Evolutionary conservation across 345 rosid genomes (phyloP).

Genomic region (Eucalyptus victrix): DNA sequence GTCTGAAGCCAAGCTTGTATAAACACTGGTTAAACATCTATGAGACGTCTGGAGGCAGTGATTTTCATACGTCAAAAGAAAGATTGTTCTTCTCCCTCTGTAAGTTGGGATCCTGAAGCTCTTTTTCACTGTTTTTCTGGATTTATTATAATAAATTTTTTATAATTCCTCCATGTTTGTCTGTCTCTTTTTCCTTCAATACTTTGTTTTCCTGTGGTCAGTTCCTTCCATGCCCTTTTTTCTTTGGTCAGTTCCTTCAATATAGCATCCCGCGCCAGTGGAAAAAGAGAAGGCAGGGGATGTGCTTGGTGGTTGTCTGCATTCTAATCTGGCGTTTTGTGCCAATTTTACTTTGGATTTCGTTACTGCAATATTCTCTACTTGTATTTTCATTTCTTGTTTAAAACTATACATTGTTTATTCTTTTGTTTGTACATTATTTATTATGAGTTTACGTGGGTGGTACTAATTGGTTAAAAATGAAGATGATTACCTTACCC

Average conservation of each 20-base stretch:
- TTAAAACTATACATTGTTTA: neutral
- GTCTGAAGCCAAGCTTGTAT: conserved; percentile 60
- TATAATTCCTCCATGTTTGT: neutral
- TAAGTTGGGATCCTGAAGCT: conserved; percentile 20
- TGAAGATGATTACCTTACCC: neutral
- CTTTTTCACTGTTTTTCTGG: neutral
- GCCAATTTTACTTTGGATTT: neutral
- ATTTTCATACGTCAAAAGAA: conserved; percentile 56
- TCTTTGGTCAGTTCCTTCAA: no score
- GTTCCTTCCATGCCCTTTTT: neutral
- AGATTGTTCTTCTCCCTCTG: conserved; percentile 74
- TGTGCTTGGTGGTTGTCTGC: neutral
- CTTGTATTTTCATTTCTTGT: neutral
- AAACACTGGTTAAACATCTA: conserved; percentile 68
- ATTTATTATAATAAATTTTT: neutral
- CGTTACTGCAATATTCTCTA: neutral
- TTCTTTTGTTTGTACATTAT: neutral
- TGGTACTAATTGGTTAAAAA: neutral
- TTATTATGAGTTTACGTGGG: neutral
- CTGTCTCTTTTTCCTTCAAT: neutral
- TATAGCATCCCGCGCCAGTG: neutral
- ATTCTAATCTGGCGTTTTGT: neutral
- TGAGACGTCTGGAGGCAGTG: conserved; percentile 44
- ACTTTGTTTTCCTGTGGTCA: neutral
- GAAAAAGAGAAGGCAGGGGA: neutral